Percentiles rank a stretch among this genome's conserved stretches.
Evolutionary conservation across 257 asterid species (phyloP).

Genomic region (Solanum clarkiae): DNA sequence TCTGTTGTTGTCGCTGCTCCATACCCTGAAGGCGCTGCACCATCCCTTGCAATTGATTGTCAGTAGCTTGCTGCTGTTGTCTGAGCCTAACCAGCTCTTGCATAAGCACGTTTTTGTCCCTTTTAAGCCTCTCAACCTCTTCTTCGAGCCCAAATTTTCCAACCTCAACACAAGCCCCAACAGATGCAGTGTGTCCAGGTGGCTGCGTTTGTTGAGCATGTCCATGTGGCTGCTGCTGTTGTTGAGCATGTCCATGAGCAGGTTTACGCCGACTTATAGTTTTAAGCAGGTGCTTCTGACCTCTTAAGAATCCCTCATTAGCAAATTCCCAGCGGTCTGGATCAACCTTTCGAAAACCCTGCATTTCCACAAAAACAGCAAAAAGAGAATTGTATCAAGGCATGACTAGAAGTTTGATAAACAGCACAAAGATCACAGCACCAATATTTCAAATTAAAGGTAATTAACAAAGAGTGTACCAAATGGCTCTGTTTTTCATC

Average conservation of each 20-base stretch:
- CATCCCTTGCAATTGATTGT: conserved; percentile 68
- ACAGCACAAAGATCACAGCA: background rate
- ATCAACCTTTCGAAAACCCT: conserved; percentile 88
- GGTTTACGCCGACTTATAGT: conserved; percentile 71
- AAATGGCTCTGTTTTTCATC: background rate
- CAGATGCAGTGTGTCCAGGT: conserved; percentile 43
- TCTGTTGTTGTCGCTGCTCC: conserved; percentile 96
- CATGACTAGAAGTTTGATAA: background rate
- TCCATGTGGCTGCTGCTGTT: conserved; percentile 35
- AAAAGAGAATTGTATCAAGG: background rate
- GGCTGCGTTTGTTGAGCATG: conserved; percentile 48
- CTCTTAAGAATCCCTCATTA: conserved; percentile 85
- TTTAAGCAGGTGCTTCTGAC: conserved; percentile 76
- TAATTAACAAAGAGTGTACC: background rate
- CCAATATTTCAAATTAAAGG: background rate
- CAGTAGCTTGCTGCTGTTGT: conserved; percentile 89
- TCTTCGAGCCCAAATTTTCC: conserved; percentile 92
- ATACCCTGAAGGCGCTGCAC: conserved; percentile 87
- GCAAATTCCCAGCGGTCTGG: conserved; percentile 97
- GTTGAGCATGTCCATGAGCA: conserved; percentile 68
- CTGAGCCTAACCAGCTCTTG: conserved; percentile 84
- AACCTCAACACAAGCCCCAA: conserved; percentile 82
- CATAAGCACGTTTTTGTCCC: conserved; percentile 91
- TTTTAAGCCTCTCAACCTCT: conserved; percentile 83
- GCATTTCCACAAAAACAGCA: conserved; percentile 2